Base-by-base conservation (phyloP, 768 basidiomycete species). In the Mycena belliarum region DNA sequence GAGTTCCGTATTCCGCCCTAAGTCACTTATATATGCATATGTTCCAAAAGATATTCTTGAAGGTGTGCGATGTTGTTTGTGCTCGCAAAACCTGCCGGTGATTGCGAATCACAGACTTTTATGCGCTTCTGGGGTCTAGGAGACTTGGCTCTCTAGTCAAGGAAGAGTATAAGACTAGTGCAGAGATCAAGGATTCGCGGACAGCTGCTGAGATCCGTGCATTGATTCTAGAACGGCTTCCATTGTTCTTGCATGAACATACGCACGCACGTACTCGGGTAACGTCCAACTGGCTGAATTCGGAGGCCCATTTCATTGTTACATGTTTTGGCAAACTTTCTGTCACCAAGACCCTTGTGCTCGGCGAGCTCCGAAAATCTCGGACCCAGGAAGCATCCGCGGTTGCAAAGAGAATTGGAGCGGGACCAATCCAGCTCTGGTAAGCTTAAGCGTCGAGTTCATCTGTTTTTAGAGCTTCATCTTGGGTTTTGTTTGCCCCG, bases 171-270 rank as follows among this genome's bases (percentile, higher is more conserved):
- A 81, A 83, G 49, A 78, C 84, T 0, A 75, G 80, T 4, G 70
- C 70, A 14, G 86, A 90, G 67, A 69, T 85, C 20, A 72, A 68
- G 38, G 70, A 77, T 38, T 76, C 80, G 0, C 80, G 77, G 60
- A 69, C 72, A 24, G 81, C 86, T 3, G 62, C 67, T 1, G 83
- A 87, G 11, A 80, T 79, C 11, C 83, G 84, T 3, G 64, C 76
- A 3, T 76, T 93, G 35, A 84, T 95, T 14, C 73, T 96, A 25
- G 91, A 98, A 72, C 78, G 95, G 29, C 75, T 97, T 20, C 92
- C 95, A 0, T 75, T 99, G 28, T 98, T 98, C 75, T 78, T 98
- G 6, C 89, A 96, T 50, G 96, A 98, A 65, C 90, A 95, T 53
- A 84, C 82, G 0, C 87, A 89, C 68, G 75, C 86, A 0, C 79